These are phyloP conservation scores for Nevesoporus exiguus DNA, from an alignment of 768 basidiomycete genomes.

Conservation along the genomic window DNA sequence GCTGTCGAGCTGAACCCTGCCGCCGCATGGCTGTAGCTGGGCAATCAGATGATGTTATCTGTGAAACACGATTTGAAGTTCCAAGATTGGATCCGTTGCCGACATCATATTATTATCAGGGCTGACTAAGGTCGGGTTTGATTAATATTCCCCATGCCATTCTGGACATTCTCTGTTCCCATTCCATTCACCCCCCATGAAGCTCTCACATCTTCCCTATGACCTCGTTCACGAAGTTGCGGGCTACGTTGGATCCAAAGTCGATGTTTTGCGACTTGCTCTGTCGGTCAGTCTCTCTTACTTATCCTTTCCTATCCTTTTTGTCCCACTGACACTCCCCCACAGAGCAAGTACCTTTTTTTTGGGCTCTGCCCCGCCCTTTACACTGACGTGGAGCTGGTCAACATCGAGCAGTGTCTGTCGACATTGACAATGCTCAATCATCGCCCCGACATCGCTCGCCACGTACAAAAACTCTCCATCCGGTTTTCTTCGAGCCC, in stretches of 20 bases:
- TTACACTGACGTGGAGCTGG: conserved; percentile 56
- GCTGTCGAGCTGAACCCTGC: not conserved
- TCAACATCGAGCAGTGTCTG: conserved; percentile 55
- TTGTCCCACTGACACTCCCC: conserved; percentile 4
- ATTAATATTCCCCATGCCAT: not conserved
- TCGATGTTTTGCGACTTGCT: conserved; percentile 57
- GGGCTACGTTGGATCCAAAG: conserved; percentile 44
- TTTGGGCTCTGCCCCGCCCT: conserved; percentile 51
- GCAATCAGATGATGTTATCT: not conserved
- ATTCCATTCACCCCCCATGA: conserved; percentile 9
- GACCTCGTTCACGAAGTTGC: conserved; percentile 71
- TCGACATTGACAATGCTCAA: conserved; percentile 64
- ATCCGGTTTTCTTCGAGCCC: conserved; percentile 39
- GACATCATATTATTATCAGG: not conserved
- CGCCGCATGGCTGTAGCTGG: not conserved
- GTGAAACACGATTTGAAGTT: not conserved
- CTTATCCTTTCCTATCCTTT: not conserved
- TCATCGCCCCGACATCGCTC: conserved; percentile 51
- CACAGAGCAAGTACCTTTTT: conserved; percentile 55
- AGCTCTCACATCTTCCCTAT: conserved; percentile 37
- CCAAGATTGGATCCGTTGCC: not conserved
- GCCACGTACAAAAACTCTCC: conserved; percentile 61
- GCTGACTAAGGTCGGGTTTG: conserved; percentile 6
- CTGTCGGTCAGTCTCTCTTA: conserved; percentile 49
- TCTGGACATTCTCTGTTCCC: not conserved